Evolutionary conservation across 805 yeast genomes (phyloP).

Genomic region (Tetrapisispora nanseiensis): DNA sequence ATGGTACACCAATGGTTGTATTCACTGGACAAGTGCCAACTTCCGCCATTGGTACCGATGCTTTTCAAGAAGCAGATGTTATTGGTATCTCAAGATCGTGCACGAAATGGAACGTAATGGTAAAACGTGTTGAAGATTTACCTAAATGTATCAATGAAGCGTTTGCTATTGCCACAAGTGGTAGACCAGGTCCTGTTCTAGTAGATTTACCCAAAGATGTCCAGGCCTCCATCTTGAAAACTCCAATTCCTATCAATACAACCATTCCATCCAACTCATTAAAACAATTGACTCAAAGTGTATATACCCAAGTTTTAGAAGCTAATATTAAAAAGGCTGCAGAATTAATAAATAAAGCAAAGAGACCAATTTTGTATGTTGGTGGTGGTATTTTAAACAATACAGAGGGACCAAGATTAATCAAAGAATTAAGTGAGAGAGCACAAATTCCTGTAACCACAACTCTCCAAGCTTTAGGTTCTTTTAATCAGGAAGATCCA

Average conservation of each 20-base stretch:
- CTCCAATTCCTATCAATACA: slow-evolving; percentile 72
- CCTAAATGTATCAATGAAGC: slow-evolving; percentile 97
- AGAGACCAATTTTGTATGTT: slow-evolving; percentile 80
- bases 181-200: slow-evolving; percentile 97
- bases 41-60: slow-evolving; percentile 92
- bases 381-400: slow-evolving; percentile 85
- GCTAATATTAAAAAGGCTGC: slow-evolving; percentile 74
- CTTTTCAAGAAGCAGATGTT: slow-evolving; percentile 98
- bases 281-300: slow-evolving; percentile 56
- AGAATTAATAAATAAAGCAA: slow-evolving; percentile 64
- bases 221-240: slow-evolving; percentile 80
- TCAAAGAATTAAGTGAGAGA: slow-evolving; percentile 80
- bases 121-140: slow-evolving; percentile 83
- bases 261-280: slow-evolving; percentile 68
- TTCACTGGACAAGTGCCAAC: slow-evolving; percentile 98
- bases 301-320: slow-evolving; percentile 62
- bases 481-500: slow-evolving; percentile 84
- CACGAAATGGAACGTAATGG: slow-evolving; percentile 99
- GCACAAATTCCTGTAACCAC: slow-evolving; percentile 95
- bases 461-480: slow-evolving; percentile 87
- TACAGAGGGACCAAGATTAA: slow-evolving; percentile 66
- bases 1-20: slow-evolving; percentile 94
- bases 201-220: slow-evolving; percentile 98
- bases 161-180: slow-evolving; percentile 89
- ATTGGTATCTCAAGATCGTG: slow-evolving; percentile 94